Base-by-base conservation (phyloP, 2,329 filamentous ascomycete genomes). In the Penicillium hesseltinei region DNA sequence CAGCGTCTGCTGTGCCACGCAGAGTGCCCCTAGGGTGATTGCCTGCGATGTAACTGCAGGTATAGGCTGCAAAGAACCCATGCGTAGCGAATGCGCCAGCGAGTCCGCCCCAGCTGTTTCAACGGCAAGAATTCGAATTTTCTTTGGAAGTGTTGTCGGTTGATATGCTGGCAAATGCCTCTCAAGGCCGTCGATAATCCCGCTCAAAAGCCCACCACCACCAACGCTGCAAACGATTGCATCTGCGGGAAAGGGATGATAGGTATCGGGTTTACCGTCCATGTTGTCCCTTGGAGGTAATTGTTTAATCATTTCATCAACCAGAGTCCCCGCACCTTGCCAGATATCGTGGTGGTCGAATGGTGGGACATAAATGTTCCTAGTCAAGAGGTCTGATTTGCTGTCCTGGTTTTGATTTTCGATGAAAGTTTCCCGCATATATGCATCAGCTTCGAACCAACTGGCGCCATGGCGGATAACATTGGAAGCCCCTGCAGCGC, bases 221-320 rank as follows among this genome's bases (percentile, higher is more conserved):
- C 90, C 91, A 31, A 92, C 88, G 56, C 81, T 87, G 73, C 88
- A 92, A 46, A 92, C 81, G n/a, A 95, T 79, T 21, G 80, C 88
- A 68, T 91, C 86, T 3, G 89, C 82, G 2, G 77, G 76, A 36
- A 74, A 73, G 1, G 19, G 44, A 17, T 11, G 38, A 7, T 8
- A 35, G 4, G 54, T 39, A 8, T 38, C 47, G 43, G 15, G 8
- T 27, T 46, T 15, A 59, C 50, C 46, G 21, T 31, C 6, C 17
- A 38, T 8, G 7, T n/a, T 38, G 5, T 55, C 60, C 49, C 60
- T 56, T 11, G 62, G 52, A 0, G 72, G 69, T 33, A 77, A 59
- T 50, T 77, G 75, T n/a, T 39, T 40, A 23, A 65, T 63, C 23
- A 77, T 66, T 62, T 78, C 75, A 31, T 66, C 56, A 23, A 77